These are phyloP conservation scores for Gossypium bickii DNA, from an alignment of 345 rosid species.

Conservation along the genomic window DNA sequence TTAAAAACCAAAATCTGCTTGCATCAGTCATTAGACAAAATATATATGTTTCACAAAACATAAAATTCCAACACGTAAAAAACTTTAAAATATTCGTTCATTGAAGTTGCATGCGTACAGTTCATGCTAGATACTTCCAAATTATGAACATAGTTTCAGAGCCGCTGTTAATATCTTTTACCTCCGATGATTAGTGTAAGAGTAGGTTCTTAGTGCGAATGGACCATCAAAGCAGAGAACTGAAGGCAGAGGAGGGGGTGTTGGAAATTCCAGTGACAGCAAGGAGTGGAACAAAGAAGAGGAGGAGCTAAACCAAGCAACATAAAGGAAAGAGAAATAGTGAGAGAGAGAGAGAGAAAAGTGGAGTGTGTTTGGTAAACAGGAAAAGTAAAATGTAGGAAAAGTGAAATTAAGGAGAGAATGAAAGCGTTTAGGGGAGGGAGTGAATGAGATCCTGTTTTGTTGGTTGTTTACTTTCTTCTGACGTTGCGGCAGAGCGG, in stretches of 20 bases:
- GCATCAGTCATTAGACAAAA: no score
- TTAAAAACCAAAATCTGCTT: neutral
- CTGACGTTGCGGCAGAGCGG: slow-evolving; percentile 25
- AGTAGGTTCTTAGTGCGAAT: neutral
- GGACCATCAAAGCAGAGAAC: neutral
- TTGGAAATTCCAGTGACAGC: slow-evolving; percentile 2
- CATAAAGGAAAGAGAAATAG: slow-evolving; percentile 12
- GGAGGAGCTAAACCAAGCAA: neutral
- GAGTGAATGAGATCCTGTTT: neutral
- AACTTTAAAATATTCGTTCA: neutral
- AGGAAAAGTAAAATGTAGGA: slow-evolving; percentile 25
- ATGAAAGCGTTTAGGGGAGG: slow-evolving; percentile 11
- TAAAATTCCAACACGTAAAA: neutral
- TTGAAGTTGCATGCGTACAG: neutral
- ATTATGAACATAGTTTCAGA: neutral
- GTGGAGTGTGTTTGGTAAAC: slow-evolving; percentile 27
- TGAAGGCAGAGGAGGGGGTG: neutral
- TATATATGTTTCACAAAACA: neutral
- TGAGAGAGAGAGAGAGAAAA: slow-evolving; percentile 3
- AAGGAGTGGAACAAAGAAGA: neutral
- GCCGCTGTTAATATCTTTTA: neutral
- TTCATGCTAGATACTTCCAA: neutral
- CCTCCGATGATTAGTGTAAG: neutral
- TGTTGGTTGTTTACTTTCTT: slow-evolving; percentile 12
- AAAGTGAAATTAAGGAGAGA: slow-evolving; percentile 17